A percentile compares a stretch with the other conserved stretches of the same genome.
Evolutionary conservation across 495 filamentous ascomycete species (phyloP).

Genomic region (Podospora pseudopauciseta): DNA sequence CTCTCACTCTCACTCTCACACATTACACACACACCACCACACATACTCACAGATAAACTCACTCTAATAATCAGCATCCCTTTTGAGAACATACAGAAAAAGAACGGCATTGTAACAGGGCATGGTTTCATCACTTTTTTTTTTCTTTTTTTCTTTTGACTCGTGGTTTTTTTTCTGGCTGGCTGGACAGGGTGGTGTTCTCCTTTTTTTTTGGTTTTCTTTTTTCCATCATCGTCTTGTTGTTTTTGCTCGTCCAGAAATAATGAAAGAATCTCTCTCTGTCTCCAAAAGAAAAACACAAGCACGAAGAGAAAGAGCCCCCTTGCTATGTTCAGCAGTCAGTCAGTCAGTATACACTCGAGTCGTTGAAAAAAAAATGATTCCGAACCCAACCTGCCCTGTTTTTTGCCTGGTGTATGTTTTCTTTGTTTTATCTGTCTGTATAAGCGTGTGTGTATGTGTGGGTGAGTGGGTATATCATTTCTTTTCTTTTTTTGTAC

Average conservation of each 20-base stretch:
- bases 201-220: slow-evolving; percentile 11
- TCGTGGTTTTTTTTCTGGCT: slow-evolving; percentile 13
- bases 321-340: neutral
- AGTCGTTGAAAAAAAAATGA: too few relatives aligned
- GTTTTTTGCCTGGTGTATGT: neutral
- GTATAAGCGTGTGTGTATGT: neutral
- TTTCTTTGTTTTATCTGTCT: neutral
- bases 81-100: slow-evolving; percentile 25
- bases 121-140: slow-evolving; percentile 1
- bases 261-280: slow-evolving; percentile 9
- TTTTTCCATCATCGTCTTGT: slow-evolving; percentile 3
- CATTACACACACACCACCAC: neutral
- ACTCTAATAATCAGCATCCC: slow-evolving; percentile 33
- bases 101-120: slow-evolving; percentile 24
- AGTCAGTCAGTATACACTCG: neutral
- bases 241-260: slow-evolving; percentile 9
- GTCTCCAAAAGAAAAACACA: neutral
- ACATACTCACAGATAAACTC: slow-evolving; percentile 20
- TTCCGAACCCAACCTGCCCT: neutral
- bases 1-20: neutral
- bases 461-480: neutral
- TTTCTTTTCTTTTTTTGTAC: neutral
- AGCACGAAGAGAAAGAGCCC: neutral
- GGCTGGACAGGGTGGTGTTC: slow-evolving; percentile 16
- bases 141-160: slow-evolving; percentile 3